Evolutionary conservation across 2,329 filamentous ascomycete genomes (phyloP).

Genomic region (Cercospora janseana): DNA sequence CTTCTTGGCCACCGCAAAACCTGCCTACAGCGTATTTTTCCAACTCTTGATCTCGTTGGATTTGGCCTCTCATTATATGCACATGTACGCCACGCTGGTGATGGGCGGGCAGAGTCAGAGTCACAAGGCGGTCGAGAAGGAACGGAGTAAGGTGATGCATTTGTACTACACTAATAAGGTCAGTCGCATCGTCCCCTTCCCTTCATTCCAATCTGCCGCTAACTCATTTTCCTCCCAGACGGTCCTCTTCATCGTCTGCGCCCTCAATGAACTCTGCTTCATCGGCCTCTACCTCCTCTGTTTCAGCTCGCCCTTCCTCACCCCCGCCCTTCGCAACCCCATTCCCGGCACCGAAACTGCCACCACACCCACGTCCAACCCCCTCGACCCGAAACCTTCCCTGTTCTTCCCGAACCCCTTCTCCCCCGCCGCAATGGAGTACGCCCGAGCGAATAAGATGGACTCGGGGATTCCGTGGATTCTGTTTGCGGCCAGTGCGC

Average conservation of each 20-base stretch:
- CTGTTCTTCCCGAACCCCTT: conserved; percentile 82
- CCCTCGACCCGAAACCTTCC: conserved; percentile 53
- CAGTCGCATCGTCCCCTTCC: conserved; percentile 37
- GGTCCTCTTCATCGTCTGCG: conserved; percentile 87
- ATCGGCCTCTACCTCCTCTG: conserved; percentile 96
- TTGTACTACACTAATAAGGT: conserved; percentile 98
- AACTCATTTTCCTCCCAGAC: conserved; percentile 53
- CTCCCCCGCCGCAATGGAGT: conserved; percentile 86
- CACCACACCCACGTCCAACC: conserved; percentile 43
- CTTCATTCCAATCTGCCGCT: background rate
- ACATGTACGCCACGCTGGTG: conserved; percentile 93
- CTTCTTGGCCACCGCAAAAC: conserved; percentile 91
- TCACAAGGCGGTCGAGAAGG: conserved; percentile 92
- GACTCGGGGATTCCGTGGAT: conserved; percentile 67
- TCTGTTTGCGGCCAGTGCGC: conserved; percentile 74
- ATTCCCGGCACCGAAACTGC: conserved; percentile 2
- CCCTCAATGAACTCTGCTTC: conserved; percentile 94
- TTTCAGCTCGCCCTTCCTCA: conserved; percentile 87
- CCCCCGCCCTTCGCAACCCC: conserved; percentile 68
- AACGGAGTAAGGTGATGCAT: conserved; percentile 83
- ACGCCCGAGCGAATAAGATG: conserved; percentile 85
- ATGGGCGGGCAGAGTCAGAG: conserved; percentile 77
- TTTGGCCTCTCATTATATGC: conserved; percentile 95
- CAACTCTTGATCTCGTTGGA: conserved; percentile 90
- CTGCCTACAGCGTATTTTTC: conserved; percentile 90